These are phyloP conservation scores for Scedosporium apiospermum DNA, from an alignment of 2,329 filamentous ascomycete genomes.

Conservation along the genomic window DNA sequence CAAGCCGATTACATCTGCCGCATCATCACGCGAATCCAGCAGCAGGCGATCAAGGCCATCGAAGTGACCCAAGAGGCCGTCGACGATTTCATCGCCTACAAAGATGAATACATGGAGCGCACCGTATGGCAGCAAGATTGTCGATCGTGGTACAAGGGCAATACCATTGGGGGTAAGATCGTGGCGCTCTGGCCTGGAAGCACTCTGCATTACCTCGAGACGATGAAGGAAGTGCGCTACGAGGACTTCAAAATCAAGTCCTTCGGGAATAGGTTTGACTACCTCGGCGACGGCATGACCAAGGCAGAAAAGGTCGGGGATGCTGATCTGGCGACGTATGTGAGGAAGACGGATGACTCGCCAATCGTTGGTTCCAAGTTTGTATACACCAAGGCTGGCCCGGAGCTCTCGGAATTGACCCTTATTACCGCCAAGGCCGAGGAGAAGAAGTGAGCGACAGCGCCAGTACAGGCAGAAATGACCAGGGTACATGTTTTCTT, in stretches of 20 bases:
- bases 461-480: too few relatives aligned
- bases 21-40: neutral
- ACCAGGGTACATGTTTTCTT: too few relatives aligned
- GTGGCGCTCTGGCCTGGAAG: slow-evolving; percentile 33
- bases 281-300: slow-evolving; percentile 33
- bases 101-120: neutral
- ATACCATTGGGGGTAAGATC: slow-evolving; percentile 11
- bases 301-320: too few relatives aligned
- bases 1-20: neutral
- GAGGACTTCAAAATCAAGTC: slow-evolving; percentile 36
- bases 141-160: neutral
- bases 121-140: neutral
- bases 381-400: too few relatives aligned
- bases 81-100: neutral
- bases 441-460: too few relatives aligned
- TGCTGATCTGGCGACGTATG: too few relatives aligned
- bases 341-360: too few relatives aligned
- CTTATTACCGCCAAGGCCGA: too few relatives aligned
- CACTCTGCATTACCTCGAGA: slow-evolving; percentile 23
- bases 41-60: neutral
- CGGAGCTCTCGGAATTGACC: too few relatives aligned
- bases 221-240: slow-evolving; percentile 26
- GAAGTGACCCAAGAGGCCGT: neutral
- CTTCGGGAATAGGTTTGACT: slow-evolving; percentile 21
- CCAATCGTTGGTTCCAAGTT: too few relatives aligned